phyloP scores from a whole-genome alignment of 257 asterid genomes.

The Solanum chiquidenum region DNA sequence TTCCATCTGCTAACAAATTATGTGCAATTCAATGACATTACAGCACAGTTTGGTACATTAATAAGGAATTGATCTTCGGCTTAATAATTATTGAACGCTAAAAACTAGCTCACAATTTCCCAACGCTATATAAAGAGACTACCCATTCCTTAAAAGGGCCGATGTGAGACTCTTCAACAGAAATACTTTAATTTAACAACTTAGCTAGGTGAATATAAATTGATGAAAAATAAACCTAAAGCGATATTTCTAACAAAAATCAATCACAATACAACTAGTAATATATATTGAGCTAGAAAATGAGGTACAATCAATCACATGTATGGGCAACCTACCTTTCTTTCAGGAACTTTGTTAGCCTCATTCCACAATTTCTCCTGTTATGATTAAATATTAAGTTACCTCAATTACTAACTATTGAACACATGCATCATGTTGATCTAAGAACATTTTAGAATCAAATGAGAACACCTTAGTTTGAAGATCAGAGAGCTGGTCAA shows the following conservation, averaged over 20 bases:
- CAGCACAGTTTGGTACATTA: not conserved
- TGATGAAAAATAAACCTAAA: not conserved
- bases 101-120: not conserved
- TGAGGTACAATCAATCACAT: not conserved
- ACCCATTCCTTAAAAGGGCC: too few relatives aligned
- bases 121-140: too few relatives aligned
- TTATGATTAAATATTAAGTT: not conserved
- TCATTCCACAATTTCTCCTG: slow-evolving; percentile 88
- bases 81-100: not conserved
- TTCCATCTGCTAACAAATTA: slow-evolving; percentile 42
- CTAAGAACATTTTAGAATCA: not conserved
- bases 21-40: not conserved
- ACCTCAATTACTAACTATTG: not conserved
- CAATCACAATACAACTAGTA: not conserved
- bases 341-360: slow-evolving; percentile 68
- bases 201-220: not conserved
- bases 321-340: slow-evolving; percentile 44
- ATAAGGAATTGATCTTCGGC: not conserved
- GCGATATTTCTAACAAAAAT: not conserved
- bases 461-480: slow-evolving; percentile 59
- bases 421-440: not conserved
- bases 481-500: slow-evolving; percentile 90
- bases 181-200: too few relatives aligned
- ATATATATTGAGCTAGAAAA: not conserved
- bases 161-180: too few relatives aligned